phyloP scores from a whole-genome alignment of 2,329 filamentous ascomycete genomes.

The Sclerotiophoma versabilis region DNA sequence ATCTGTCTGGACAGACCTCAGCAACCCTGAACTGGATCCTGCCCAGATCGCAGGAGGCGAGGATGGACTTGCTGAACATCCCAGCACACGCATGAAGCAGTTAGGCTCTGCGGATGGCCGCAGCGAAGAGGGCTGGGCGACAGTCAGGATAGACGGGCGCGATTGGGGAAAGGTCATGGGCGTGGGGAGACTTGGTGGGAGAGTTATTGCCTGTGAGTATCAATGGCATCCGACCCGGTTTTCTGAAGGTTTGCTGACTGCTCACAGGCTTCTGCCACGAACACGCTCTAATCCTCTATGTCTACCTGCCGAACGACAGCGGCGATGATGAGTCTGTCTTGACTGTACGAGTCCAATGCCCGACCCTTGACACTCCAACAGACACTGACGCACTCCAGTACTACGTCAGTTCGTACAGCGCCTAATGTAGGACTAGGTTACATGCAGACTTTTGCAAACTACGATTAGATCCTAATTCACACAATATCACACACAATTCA shows the following conservation, averaged over 20 bases:
- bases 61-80: slow-evolving; percentile 75
- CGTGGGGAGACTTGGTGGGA: slow-evolving; percentile 85
- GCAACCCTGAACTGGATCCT: slow-evolving; percentile 87
- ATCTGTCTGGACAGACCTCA: slow-evolving; percentile 83
- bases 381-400: slow-evolving; percentile 52
- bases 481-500: background rate
- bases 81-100: slow-evolving; percentile 77
- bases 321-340: slow-evolving; percentile 75
- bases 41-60: slow-evolving; percentile 72
- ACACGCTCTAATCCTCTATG: slow-evolving; percentile 81
- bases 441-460: slow-evolving; percentile 1
- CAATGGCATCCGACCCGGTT: background rate
- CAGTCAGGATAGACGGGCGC: slow-evolving; percentile 86
- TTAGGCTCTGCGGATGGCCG: slow-evolving; percentile 63
- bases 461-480: slow-evolving; percentile 15
- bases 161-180: slow-evolving; percentile 96
- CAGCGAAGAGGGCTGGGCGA: slow-evolving; percentile 85
- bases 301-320: slow-evolving; percentile 78
- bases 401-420: slow-evolving; percentile 65
- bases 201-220: slow-evolving; percentile 84
- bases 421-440: slow-evolving; percentile 19
- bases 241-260: slow-evolving; percentile 22
- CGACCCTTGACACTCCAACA: background rate
- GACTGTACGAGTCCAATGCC: slow-evolving; percentile 61
- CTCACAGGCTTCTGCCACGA: slow-evolving; percentile 72